These are phyloP conservation scores for Betula pendula DNA, from an alignment of 306 rosid species.

Conservation along the genomic window DNA sequence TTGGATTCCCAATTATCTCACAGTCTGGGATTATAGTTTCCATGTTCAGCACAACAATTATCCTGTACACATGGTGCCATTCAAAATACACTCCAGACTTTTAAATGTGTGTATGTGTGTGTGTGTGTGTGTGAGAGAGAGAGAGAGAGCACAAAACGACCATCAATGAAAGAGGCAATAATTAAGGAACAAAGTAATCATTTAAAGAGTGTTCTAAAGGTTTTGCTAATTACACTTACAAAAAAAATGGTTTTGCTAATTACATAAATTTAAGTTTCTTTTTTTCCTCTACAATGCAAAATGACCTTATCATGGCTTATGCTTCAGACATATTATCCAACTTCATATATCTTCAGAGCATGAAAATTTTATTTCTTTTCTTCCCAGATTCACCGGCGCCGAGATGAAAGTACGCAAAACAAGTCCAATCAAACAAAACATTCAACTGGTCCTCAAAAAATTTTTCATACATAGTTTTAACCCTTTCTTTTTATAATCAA, in stretches of 20 bases:
- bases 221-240: too few species aligned
- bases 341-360: background rate
- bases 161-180: too few species aligned
- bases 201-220: slow-evolving; percentile 1
- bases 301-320: background rate
- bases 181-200: slow-evolving; percentile 3
- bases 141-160: background rate
- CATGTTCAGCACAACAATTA: slow-evolving; percentile 79
- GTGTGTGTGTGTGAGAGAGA: background rate
- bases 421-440: background rate
- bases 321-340: background rate
- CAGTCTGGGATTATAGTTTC: slow-evolving; percentile 76
- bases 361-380: background rate
- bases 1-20: slow-evolving; percentile 81
- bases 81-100: slow-evolving; percentile 13
- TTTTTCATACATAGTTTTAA: background rate
- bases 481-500: background rate
- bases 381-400: background rate
- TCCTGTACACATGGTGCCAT: slow-evolving; percentile 44
- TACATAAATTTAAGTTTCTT: slow-evolving; percentile 10
- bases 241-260: slow-evolving; percentile 9
- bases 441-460: background rate
- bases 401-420: background rate
- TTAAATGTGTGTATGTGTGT: background rate
- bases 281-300: background rate